A percentile compares a stretch with the other conserved stretches of the same genome.
phyloP scores from a whole-genome alignment of 176 grass and related monocot genomes.

The Metroxylon sagu region DNA sequence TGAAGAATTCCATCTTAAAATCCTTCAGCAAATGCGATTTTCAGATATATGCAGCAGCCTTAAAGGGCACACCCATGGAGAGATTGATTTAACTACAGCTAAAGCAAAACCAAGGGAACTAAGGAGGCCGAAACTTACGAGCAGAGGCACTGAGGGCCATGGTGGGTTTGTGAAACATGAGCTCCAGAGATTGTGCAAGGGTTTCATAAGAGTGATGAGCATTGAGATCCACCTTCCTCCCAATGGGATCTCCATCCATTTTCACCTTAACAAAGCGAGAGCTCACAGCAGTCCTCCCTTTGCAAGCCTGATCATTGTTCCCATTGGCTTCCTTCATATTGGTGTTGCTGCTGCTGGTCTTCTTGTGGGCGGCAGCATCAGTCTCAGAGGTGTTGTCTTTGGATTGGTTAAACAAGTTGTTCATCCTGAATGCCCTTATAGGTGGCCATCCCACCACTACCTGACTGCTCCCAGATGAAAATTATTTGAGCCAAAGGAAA shows the following conservation, averaged over 20 bases:
- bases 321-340: neutral
- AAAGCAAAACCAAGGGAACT: no score
- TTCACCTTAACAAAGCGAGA: constrained; percentile 62
- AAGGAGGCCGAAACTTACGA: constrained; percentile 20
- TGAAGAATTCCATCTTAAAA: no score
- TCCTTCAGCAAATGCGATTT: no score
- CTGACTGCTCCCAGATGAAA: constrained; percentile 26
- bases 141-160: constrained; percentile 14
- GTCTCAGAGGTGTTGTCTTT: constrained; percentile 31
- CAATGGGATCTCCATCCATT: constrained; percentile 83
- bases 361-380: constrained; percentile 21
- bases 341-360: neutral
- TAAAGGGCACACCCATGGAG: no score
- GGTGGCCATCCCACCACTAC: constrained; percentile 87
- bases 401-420: constrained; percentile 58
- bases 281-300: constrained; percentile 20
- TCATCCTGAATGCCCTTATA: constrained; percentile 67
- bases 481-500: neutral
- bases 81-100: no score
- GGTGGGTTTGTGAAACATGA: constrained; percentile 63
- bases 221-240: constrained; percentile 71
- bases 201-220: constrained; percentile 49
- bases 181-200: constrained; percentile 60
- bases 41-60: no score
- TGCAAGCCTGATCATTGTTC: constrained; percentile 26